Evolutionary conservation across 495 filamentous ascomycete genomes (phyloP).

Genomic region (Neurospora tetrasperma): DNA sequence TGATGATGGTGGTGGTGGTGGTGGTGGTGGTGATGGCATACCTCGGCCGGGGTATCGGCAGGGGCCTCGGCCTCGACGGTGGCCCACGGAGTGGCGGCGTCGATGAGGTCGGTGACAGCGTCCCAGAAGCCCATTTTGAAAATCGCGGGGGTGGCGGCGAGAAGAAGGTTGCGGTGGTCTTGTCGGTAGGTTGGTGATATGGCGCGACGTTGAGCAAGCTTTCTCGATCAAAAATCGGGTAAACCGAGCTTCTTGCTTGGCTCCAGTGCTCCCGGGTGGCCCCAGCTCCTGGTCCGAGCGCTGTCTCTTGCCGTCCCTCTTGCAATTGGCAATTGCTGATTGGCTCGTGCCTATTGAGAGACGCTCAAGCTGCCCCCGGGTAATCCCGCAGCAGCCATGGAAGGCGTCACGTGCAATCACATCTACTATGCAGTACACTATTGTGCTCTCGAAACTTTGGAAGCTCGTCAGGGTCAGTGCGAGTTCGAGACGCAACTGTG

Average conservation of each 20-base stretch:
- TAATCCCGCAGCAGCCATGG: not conserved
- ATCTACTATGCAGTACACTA: too few relatives aligned
- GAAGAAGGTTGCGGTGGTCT: not conserved
- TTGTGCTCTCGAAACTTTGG: not conserved
- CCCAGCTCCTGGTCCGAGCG: not conserved
- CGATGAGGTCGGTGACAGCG: constrained; percentile 41
- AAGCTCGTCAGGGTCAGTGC: not conserved
- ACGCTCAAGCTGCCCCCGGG: constrained; percentile 2
- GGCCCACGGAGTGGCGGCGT: constrained; percentile 45
- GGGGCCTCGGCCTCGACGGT: constrained; percentile 46
- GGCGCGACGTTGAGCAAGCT: constrained; percentile 26
- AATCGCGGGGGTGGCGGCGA: not conserved
- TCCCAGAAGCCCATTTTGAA: constrained; percentile 49
- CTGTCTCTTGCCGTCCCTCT: not conserved
- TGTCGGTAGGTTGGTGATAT: constrained; percentile 6
- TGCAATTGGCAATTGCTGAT: constrained; percentile 1
- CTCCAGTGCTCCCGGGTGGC: not conserved
- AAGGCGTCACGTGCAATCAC: not conserved
- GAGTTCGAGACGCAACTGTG: not conserved
- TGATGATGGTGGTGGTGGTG: not conserved
- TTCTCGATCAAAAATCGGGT: constrained; percentile 23
- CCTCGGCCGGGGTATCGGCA: constrained; percentile 21
- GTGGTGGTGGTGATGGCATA: not conserved
- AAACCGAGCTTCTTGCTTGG: constrained; percentile 7
- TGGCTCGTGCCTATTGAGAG: constrained; percentile 6